Conservation (phyloP, 164 flowering plant genomes). For the Santalum album region DNA sequence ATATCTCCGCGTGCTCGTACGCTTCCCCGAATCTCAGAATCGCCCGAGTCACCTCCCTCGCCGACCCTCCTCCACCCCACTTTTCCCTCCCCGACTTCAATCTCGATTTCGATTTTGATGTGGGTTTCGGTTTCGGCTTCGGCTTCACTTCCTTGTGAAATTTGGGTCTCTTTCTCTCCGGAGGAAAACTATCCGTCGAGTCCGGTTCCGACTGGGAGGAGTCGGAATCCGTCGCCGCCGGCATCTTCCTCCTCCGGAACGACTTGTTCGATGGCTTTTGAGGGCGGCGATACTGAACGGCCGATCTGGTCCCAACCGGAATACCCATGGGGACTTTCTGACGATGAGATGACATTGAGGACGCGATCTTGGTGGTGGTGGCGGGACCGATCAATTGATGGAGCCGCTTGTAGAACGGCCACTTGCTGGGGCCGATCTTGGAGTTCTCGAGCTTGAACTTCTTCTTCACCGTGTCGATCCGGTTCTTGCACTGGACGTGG, state of each 20-base stretch:
- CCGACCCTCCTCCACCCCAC: slow-evolving; percentile 19
- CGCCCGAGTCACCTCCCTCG: slow-evolving; percentile 54
- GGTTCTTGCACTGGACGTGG: slow-evolving; percentile 79
- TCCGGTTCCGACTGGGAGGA: slow-evolving; percentile 23
- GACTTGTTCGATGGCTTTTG: too few relatives aligned
- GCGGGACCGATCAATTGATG: slow-evolving; percentile 53
- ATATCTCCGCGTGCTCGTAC: slow-evolving; percentile 65
- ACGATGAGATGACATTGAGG: slow-evolving; percentile 11
- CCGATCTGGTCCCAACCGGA: slow-evolving; percentile 40
- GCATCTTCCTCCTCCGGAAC: slow-evolving; percentile 6
- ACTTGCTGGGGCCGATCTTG: slow-evolving; percentile 47
- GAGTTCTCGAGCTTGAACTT: slow-evolving; percentile 75
- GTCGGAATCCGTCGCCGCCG: slow-evolving; percentile 22
- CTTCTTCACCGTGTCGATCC: slow-evolving; percentile 85
- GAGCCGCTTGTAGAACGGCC: slow-evolving; percentile 52
- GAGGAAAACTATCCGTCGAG: slow-evolving; percentile 47
- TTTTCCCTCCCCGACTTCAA: slow-evolving; percentile 3
- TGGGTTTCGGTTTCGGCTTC: too few relatives aligned
- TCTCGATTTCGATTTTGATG: too few relatives aligned
- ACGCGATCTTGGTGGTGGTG: too few relatives aligned
- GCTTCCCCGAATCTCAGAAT: slow-evolving; percentile 70
- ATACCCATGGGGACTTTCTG: slow-evolving; percentile 31
- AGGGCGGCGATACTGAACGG: too few relatives aligned
- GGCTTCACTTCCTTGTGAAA: too few relatives aligned
- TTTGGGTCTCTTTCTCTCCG: slow-evolving; percentile 12